Base-by-base conservation (phyloP, 2,329 filamentous ascomycete genomes). In the Penicillium decumbens region DNA sequence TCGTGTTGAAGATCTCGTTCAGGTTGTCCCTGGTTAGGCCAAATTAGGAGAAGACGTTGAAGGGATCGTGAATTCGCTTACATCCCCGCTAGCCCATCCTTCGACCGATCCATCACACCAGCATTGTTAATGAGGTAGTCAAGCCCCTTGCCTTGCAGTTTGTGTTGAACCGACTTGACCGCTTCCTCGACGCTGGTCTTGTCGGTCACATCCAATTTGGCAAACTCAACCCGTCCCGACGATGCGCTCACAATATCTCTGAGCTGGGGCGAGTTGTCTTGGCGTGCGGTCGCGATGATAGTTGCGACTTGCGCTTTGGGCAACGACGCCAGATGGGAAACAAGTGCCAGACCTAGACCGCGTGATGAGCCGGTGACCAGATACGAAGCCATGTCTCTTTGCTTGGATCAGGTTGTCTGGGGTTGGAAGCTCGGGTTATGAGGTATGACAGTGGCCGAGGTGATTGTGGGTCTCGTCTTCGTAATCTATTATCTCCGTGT, bases 81-180 rank as follows among this genome's bases (percentile, higher is more conserved):
- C 64, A 65, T 67, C 38, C 55, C 51, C 45, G 55, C 54, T 7
- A 65, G 7, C n/a, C 54, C 54, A 0, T 43, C 49, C 15, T 30
- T 32, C 0, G 51, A 47, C 37, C 44, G 43, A 24, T 65, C 57
- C 47, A 58, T 53, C 23, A 67, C 52, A 0, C 72, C 75, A 0
- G 72, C 74, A 58, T 76, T 76, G 58, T 77, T 76, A 48, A 76
- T 65, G 25, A 78, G 50, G 6, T 77, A 70, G 53, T 78, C 76
- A 0, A 78, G 62, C 0, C 73, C 74, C 9, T 66, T 67, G 3
- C 65, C 73, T 13, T 58, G 54, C 1, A 76, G 55, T 2, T 57
- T 56, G 4, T 45, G 39, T 25, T 73, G 67, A 3, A 75, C 67
- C 12, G 59, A 49, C 0, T 47, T 46, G 0, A 56, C 70, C 0